Base-by-base conservation (phyloP, 2,329 filamentous ascomycete genomes). In the Diaporthe destruens region DNA sequence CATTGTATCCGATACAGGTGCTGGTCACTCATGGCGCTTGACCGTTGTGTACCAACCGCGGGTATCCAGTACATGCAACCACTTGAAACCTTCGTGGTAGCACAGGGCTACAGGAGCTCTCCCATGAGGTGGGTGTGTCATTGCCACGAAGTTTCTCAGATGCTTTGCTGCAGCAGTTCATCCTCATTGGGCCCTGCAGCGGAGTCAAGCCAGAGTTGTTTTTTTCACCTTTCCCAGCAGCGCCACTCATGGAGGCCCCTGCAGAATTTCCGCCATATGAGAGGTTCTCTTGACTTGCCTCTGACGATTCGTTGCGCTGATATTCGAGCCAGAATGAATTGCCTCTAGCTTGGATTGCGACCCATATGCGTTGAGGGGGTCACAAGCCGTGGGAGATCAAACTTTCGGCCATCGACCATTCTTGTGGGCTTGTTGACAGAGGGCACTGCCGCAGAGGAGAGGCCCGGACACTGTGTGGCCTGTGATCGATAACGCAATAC, bases 401-500 rank as follows among this genome's bases (percentile, higher is more conserved):
- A 49, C 44, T 47, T 32, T 53, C 44, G 61, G 47, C n/a, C 61
- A 53, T 29, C 47, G 44, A 53, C 61, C 44, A 66, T 53, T 20
- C 18, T 66, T 66, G 61, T 51, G 61, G 47, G 32, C 32, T 51
- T 25, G 25, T 51, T 66, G 47, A 66, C n/a, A 39, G n/a, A 47
- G 20, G 3, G 47, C 47, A 49, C 44, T 49, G 44, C 47, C 20
- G n/a, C 47, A 47, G 25, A 32, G n/a, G 4, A 53, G 32, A 53
- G 61, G 20, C 14, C 47, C 61, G 61, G 61, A 53, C 47, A 66
- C 61, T 66, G 47, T 66, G 61, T 66, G 61, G 61, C 61, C 61
- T 66, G 61, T 66, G 61, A 66, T 14, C 47, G 61, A 66, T 66
- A 66, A 66, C 47, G 61, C 61, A 66, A 66, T 53, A 47, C 47